Evolutionary conservation across 31 red algal species (phyloP), one percentile per base, ranked within the genome.

Genomic region (Asparagopsis taxiformis): DNA sequence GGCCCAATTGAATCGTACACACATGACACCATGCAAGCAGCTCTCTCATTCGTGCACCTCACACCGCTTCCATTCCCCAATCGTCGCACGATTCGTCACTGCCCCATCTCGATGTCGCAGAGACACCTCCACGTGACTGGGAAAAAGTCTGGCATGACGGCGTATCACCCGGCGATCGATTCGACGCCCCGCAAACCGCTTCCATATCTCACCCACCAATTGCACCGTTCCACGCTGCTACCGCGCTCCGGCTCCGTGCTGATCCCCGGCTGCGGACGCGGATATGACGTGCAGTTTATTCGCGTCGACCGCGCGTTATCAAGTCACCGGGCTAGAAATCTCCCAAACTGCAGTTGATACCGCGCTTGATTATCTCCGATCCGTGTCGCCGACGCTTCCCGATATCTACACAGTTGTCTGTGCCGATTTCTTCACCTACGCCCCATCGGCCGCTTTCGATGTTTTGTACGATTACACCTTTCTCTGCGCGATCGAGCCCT

Each of bases 261-360:
- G 2, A 68, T 96, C 21, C 92, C 92, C 17, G 92, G 92, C 29
- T 96, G 92, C 46, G 92, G 92, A 8, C 65, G 85, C 20, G 92
- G 92, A 7, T 96, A 96, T 51, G 92, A 96, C 37, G 92, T 90
- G 26, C 43, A 86, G 34, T 22, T n/a, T 51, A 1, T 57, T 94
- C 33, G 85, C 68, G 9, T 43, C 51, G 35, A 57, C 52, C 4
- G 79, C 62, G 22, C 24, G 31, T n/a, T 84, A 70, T 38, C 51
- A 71, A 13, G 85, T 89, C 13, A 50, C 63, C 8, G 89, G 80
- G 31, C 22, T 93, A 56, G 89, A 90, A 25, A 70, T 88, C 19
- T 69, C 82, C 19, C 13, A 59, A 5, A 83, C 60, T 0, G 79
- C 41, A 1, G 64, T 84, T 19, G 70, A 33, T 43, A 57, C 52